Conservation (phyloP, 1,139 yeast species). For the Arxiozyma heterogenica region DNA sequence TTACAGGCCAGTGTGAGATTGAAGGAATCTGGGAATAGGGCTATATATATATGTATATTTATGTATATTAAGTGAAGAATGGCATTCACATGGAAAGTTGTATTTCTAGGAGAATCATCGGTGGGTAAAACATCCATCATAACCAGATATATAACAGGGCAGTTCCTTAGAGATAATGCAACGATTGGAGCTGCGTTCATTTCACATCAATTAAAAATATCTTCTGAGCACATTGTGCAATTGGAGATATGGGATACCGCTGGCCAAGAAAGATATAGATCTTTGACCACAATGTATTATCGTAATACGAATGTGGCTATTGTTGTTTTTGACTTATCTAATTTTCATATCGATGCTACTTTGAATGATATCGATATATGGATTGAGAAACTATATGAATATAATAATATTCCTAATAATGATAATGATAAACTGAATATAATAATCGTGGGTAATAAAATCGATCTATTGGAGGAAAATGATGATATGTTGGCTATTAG, state of each 20-base stretch:
- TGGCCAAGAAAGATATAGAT: conserved; percentile 74
- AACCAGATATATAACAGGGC: conserved; percentile 82
- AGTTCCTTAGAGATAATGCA: conserved; percentile 85
- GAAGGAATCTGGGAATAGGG: neutral
- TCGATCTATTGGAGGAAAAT: conserved; percentile 44
- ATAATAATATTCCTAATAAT: conserved; percentile 39
- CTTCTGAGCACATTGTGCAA: conserved; percentile 45
- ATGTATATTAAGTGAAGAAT: neutral
- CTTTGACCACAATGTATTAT: conserved; percentile 80
- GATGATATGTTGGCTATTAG: neutral
- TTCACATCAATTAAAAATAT: conserved; percentile 70
- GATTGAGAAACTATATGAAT: conserved; percentile 86
- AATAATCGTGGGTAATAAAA: conserved; percentile 67
- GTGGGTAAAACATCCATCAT: conserved; percentile 91
- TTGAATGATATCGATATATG: conserved; percentile 82
- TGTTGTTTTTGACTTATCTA: conserved; percentile 65
- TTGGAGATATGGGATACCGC: conserved; percentile 87
- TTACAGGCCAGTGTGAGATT: neutral
- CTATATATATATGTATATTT: neutral
- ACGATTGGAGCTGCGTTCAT: conserved; percentile 97
- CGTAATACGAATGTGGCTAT: conserved; percentile 76
- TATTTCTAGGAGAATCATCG: conserved; percentile 86
- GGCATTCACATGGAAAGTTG: conserved; percentile 35
- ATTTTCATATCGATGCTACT: conserved; percentile 40
- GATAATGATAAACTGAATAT: conserved; percentile 53